Base-by-base conservation (phyloP, 345 rosid genomes). In the Camelina sativa region DNA sequence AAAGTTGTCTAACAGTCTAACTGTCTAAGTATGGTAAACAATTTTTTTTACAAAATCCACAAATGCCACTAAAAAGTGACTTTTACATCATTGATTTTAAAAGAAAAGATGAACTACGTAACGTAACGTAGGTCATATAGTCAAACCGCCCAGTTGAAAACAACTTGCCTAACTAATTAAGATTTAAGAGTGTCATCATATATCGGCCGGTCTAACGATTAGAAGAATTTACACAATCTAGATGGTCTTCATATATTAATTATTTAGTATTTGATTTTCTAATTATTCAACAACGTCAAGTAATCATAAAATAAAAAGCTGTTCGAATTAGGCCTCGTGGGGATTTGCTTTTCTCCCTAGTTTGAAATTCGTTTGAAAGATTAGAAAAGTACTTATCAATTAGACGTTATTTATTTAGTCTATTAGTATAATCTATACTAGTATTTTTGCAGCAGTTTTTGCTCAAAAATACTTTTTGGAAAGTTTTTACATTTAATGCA, bases 301-400 rank as follows among this genome's bases (percentile, higher is more conserved):
- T 67, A 55, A 60, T 30, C 9, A 60, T 51, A 7, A 37, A 16
- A 51, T 52, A 62, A 51, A 70, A 28, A 63, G 28, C n/a, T 55
- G 19, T 47, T 70, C 54, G 62, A 70, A 71, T 71, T 71, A 64
- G 48, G 32, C 67, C 72, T 76, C 80, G 76, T 70, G 76, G 61
- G 76, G 41, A 60, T 55, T 69, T 76, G 51, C 23, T 55, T 70
- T 71, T 28, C 52, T 61, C 19, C 1, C 30, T 30, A 41, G 56
- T 75, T 60, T 56, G 62, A 61, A 51, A 52, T 60, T 30, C 60
- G 30, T 59, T 7, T 3, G 11, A 61, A 51, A 6, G 28, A 59
- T 11, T 67, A 61, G 20, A 38, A 30, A 72, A 19, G 0, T 8
- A 3, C 1, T 8, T 50, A 60, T 22, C 7, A 60, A 6, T 16